Evolutionary conservation across 352 stramenopile species (phyloP).

Genomic region (Phytopythium chamaehyphon): DNA sequence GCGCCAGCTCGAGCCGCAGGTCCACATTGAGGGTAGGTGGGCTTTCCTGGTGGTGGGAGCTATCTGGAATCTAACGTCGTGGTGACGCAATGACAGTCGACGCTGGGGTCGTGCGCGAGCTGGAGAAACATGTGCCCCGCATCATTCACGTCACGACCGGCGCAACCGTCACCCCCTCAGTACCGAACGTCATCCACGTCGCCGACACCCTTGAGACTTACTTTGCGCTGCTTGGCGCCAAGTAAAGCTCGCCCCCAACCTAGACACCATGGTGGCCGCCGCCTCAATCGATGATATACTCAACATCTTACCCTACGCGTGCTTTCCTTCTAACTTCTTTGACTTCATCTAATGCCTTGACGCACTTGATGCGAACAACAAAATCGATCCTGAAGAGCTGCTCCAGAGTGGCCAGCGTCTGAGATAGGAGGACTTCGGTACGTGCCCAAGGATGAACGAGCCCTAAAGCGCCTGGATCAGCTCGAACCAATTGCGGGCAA

Average conservation of each 20-base stretch:
- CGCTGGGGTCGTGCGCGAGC: slow-evolving; percentile 37
- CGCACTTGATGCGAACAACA: slow-evolving; percentile 17
- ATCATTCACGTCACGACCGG: slow-evolving; percentile 55
- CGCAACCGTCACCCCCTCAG: slow-evolving; percentile 16
- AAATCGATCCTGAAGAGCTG: slow-evolving; percentile 53
- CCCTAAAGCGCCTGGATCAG: slow-evolving; percentile 24
- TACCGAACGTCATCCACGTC: slow-evolving; percentile 50
- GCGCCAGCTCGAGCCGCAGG: slow-evolving; percentile 80
- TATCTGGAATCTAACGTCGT: slow-evolving; percentile 3
- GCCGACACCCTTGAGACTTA: slow-evolving; percentile 63
- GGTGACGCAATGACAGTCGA: slow-evolving; percentile 40
- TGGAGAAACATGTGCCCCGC: slow-evolving; percentile 76
- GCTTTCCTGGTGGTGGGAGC: background rate
- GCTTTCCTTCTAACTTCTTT: background rate
- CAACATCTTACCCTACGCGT: background rate
- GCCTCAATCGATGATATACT: background rate
- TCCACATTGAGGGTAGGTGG: slow-evolving; percentile 72
- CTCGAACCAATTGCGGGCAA: slow-evolving; percentile 31
- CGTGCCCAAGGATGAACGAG: slow-evolving; percentile 54
- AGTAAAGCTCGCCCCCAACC: background rate
- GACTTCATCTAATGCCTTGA: background rate
- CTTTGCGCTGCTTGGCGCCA: slow-evolving; percentile 53
- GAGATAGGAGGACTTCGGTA: slow-evolving; percentile 41
- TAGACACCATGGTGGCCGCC: too few relatives aligned
- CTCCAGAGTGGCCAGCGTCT: slow-evolving; percentile 48